Evolutionary conservation across 1,284 basidiomycete species (phyloP).

Genomic region (Ustilago curta): DNA sequence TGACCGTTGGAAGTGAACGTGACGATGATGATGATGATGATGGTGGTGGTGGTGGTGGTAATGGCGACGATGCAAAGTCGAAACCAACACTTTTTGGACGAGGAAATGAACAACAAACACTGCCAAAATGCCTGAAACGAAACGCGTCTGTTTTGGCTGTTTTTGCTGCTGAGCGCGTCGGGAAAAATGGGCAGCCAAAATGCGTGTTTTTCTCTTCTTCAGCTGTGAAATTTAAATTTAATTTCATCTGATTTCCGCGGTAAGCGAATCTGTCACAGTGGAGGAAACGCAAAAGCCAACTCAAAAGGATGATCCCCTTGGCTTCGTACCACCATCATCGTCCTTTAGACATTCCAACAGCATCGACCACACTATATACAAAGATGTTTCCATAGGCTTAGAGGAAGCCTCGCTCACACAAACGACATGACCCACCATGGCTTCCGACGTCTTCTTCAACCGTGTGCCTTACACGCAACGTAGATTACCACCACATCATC

Average conservation of each 20-base stretch:
- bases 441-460: constrained; percentile 49
- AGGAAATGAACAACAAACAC: constrained; percentile 30
- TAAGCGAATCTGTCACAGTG: not conserved
- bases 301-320: too few species aligned
- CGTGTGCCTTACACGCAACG: constrained; percentile 37
- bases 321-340: not conserved
- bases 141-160: constrained; percentile 9
- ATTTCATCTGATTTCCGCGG: constrained; percentile 5
- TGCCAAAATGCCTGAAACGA: constrained; percentile 11
- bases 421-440: constrained; percentile 26
- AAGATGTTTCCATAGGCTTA: not conserved
- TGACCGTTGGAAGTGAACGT: not conserved
- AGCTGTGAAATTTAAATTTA: not conserved
- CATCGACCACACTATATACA: not conserved
- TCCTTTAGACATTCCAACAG: not conserved
- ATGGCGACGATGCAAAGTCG: not conserved
- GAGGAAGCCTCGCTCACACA: not conserved
- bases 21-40: constrained; percentile 5
- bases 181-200: not conserved
- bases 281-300: not conserved
- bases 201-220: not conserved
- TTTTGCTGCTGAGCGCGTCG: constrained; percentile 22
- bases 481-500: constrained; percentile 9
- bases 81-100: constrained; percentile 17
- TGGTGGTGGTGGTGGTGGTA: constrained; percentile 14